Conservation (phyloP, 345 rosid genomes). For the Lepidium africanum region DNA sequence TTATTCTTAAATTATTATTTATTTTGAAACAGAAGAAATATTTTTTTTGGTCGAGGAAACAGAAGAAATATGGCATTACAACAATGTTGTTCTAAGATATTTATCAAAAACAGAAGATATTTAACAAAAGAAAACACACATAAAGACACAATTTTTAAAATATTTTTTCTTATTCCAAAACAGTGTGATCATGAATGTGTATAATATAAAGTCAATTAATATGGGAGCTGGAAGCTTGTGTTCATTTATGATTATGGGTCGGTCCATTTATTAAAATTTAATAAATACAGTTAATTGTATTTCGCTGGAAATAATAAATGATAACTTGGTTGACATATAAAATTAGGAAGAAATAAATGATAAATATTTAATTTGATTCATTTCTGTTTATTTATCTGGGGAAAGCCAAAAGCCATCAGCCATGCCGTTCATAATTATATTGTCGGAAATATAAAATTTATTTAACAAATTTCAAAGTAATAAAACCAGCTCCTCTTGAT, state of each 20-base stretch:
- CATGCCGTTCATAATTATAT: constrained; percentile 15
- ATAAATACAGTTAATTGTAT: background rate
- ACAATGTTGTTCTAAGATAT: too few species aligned
- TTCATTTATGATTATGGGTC: constrained; percentile 9
- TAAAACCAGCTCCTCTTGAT: background rate
- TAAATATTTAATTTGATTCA: background rate
- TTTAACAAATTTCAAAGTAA: background rate
- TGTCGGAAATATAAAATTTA: background rate
- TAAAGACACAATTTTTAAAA: too few species aligned
- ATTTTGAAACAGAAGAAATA: too few species aligned
- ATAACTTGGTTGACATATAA: background rate
- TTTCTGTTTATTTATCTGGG: background rate
- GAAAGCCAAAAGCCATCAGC: constrained; percentile 8
- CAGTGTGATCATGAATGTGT: background rate
- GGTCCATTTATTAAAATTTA: constrained; percentile 5
- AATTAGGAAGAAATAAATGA: background rate
- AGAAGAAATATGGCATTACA: too few species aligned
- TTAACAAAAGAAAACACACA: too few species aligned
- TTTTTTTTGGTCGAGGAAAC: too few species aligned
- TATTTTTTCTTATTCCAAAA: too few species aligned
- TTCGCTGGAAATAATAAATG: constrained; percentile 19
- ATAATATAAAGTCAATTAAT: background rate
- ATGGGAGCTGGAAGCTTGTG: constrained; percentile 6
- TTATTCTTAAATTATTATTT: too few species aligned
- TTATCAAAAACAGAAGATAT: too few species aligned